A percentile compares a stretch with the other conserved stretches of the same genome.
phyloP scores from a whole-genome alignment of 2,329 filamentous ascomycete genomes.

The Botrytis medusae region DNA sequence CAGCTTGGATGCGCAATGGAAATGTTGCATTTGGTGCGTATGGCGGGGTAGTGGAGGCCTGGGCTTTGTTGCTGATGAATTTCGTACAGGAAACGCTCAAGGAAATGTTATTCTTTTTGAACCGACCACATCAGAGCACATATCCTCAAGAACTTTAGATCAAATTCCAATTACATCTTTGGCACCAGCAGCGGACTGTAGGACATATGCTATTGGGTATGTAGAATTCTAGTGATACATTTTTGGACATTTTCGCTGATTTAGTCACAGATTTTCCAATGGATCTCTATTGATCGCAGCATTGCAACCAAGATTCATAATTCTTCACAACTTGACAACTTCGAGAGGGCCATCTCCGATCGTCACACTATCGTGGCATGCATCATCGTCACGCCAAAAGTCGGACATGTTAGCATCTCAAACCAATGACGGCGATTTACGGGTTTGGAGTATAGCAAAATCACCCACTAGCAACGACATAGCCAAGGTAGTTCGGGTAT shows the following conservation, averaged over 20 bases:
- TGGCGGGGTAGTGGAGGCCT: conserved; percentile 13
- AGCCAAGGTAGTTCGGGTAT: conserved; percentile 83
- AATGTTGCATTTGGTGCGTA: conserved; percentile 90
- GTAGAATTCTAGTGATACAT: neutral
- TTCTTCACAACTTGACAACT: conserved; percentile 87
- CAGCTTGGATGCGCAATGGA: conserved; percentile 94
- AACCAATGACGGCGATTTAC: conserved; percentile 84
- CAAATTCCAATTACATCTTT: conserved; percentile 94
- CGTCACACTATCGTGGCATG: conserved; percentile 88
- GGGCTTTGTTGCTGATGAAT: conserved; percentile 25
- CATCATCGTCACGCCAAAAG: conserved; percentile 91
- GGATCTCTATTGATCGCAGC: conserved; percentile 89
- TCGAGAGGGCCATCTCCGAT: conserved; percentile 83
- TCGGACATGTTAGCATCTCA: conserved; percentile 97
- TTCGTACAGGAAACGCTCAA: conserved; percentile 78
- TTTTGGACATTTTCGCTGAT: conserved; percentile 25
- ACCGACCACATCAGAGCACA: conserved; percentile 86
- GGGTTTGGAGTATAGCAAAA: conserved; percentile 96
- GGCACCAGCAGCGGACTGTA: conserved; percentile 83
- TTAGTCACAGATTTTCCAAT: conserved; percentile 74
- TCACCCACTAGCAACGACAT: conserved; percentile 67
- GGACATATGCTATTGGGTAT: conserved; percentile 95
- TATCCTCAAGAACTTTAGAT: conserved; percentile 82
- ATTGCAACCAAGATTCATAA: conserved; percentile 87
- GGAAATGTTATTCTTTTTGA: conserved; percentile 95